Conservation (phyloP, 306 rosid genomes). For the Canavalia ensiformis region DNA sequence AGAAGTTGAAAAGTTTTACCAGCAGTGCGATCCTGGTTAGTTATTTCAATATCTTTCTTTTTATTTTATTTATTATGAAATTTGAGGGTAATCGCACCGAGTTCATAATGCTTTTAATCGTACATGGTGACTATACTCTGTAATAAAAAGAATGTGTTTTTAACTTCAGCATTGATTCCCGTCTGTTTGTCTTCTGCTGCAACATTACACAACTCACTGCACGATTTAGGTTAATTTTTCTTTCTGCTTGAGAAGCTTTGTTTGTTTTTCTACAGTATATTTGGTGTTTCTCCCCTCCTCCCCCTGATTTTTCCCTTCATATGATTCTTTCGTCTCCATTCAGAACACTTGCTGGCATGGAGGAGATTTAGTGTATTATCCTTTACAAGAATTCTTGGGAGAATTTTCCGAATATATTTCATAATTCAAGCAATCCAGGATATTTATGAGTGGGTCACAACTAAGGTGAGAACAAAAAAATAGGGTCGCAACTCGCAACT, state of each 20-base stretch:
- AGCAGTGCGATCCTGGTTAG: conserved; percentile 99
- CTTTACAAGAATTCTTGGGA: too few species aligned
- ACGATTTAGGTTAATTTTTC: not conserved
- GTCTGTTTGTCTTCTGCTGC: conserved; percentile 2
- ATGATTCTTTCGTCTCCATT: too few species aligned
- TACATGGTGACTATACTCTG: not conserved
- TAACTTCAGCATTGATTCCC: not conserved
- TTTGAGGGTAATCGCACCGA: not conserved
- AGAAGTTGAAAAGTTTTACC: conserved; percentile 96
- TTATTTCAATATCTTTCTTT: not conserved
- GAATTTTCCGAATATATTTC: too few species aligned
- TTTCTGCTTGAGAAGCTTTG: not conserved
- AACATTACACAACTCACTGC: not conserved
- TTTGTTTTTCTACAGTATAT: not conserved
- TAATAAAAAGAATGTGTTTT: not conserved
- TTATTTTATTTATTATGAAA: not conserved
- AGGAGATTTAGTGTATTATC: too few species aligned
- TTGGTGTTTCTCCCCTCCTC: not conserved
- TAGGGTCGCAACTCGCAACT: too few species aligned
- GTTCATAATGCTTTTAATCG: not conserved
- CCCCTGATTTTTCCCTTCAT: not conserved
- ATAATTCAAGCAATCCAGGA: too few species aligned
- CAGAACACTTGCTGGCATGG: too few species aligned
- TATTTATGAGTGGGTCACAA: too few species aligned
- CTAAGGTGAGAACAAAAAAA: too few species aligned